A percentile compares a stretch with the other conserved stretches of the same genome.
phyloP scores from a whole-genome alignment of 2,329 filamentous ascomycete genomes.

The Phoma herbarum region DNA sequence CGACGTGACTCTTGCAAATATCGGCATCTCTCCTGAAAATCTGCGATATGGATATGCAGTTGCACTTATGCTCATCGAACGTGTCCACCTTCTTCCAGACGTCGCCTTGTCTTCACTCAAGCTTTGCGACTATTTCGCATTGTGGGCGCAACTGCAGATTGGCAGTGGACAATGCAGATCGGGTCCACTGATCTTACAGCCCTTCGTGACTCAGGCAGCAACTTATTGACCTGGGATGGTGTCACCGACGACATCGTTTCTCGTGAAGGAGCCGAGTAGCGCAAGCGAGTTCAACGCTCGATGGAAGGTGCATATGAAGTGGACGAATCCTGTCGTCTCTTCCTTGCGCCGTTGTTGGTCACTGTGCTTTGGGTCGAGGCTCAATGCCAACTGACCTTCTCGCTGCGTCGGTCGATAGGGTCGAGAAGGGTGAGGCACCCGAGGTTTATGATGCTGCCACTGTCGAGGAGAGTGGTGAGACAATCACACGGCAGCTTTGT shows the following conservation, averaged over 20 bases:
- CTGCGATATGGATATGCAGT: no score
- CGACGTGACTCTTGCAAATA: no score
- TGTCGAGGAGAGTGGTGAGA: neutral
- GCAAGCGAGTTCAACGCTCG: slow-evolving; percentile 21
- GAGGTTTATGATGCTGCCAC: slow-evolving; percentile 28
- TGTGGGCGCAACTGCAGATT: slow-evolving; percentile 24
- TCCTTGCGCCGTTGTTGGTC: slow-evolving; percentile 44
- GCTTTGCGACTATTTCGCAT: slow-evolving; percentile 12
- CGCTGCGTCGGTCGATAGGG: slow-evolving; percentile 38
- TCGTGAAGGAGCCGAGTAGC: slow-evolving; percentile 24
- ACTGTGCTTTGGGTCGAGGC: slow-evolving; percentile 37
- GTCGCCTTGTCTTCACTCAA: slow-evolving; percentile 25
- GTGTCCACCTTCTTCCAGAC: slow-evolving; percentile 1
- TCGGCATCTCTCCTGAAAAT: no score
- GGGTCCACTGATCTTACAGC: slow-evolving; percentile 29
- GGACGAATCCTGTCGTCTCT: slow-evolving; percentile 37
- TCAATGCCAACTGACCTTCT: slow-evolving; percentile 34
- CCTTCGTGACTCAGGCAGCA: slow-evolving; percentile 30
- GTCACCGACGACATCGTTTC: no score
- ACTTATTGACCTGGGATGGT: slow-evolving; percentile 38
- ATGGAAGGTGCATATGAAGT: slow-evolving; percentile 25
- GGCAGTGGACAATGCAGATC: slow-evolving; percentile 18
- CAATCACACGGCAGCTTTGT: slow-evolving; percentile 16
- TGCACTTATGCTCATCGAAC: no score
- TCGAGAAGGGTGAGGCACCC: slow-evolving; percentile 38